Percentiles rank a stretch among this genome's conserved stretches.
Evolutionary conservation across 176 grass and related monocot genomes (phyloP).

Genomic region (Oryza nivara): DNA sequence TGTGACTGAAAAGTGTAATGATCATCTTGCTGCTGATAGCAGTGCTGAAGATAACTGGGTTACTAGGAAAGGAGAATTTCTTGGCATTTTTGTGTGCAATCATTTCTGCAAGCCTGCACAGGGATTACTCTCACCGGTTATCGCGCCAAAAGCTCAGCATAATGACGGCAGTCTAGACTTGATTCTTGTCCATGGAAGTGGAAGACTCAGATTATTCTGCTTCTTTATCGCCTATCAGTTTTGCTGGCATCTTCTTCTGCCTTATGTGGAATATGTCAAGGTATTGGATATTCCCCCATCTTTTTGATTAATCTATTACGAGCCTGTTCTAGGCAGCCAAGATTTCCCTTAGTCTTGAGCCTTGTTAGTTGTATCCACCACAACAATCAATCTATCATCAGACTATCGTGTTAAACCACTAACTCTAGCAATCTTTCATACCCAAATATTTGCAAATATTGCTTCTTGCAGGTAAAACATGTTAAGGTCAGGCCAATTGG

Average conservation of each 20-base stretch:
- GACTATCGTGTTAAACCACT: not conserved
- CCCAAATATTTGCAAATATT: slow-evolving; percentile 29
- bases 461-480: slow-evolving; percentile 72
- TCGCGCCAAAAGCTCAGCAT: slow-evolving; percentile 76
- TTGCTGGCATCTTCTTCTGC: slow-evolving; percentile 78
- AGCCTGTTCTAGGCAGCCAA: not conserved
- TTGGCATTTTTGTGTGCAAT: slow-evolving; percentile 89
- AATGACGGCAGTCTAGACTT: slow-evolving; percentile 76
- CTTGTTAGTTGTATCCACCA: not conserved
- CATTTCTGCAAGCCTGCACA: slow-evolving; percentile 86
- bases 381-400: not conserved
- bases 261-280: slow-evolving; percentile 95
- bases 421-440: not conserved
- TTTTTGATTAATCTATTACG: not conserved
- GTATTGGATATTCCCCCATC: slow-evolving; percentile 35
- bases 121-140: slow-evolving; percentile 71
- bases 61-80: slow-evolving; percentile 73
- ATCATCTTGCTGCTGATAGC: slow-evolving; percentile 32
- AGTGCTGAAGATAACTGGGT: slow-evolving; percentile 57
- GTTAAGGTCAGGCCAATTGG: slow-evolving; percentile 64
- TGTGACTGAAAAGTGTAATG: slow-evolving; percentile 41
- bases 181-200: slow-evolving; percentile 81
- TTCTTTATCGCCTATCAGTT: slow-evolving; percentile 83
- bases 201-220: slow-evolving; percentile 71
- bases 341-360: not conserved